Base-by-base conservation (phyloP, 495 filamentous ascomycete genomes). In the Penicillium argentinense region DNA sequence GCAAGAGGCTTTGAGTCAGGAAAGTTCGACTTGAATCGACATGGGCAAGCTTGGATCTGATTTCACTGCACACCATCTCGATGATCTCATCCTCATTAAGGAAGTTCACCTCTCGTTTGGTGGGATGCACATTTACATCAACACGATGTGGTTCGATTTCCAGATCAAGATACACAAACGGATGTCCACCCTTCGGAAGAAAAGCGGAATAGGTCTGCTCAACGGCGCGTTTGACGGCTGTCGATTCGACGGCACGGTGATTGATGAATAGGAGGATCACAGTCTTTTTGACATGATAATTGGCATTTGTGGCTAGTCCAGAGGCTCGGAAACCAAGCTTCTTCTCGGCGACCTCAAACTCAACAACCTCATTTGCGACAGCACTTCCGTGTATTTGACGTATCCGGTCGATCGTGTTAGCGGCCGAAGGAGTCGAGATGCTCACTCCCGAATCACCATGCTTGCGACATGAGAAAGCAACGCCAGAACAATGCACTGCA, bases 101-200 rank as follows among this genome's bases (percentile, higher is more conserved):
- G 62, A 99, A 97, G 61, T 97, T 95, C 22, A 99, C 95, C 64
- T 99, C 95, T 39, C 92, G 80, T 63, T 99, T 99, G 2, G 95
- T 97, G 4, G 95, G 95, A 62, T 99, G 95, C 0, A 99, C 84
- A 57, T 99, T 99, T 58, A 99, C 95, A 65, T 99, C 95, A 3
- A 99, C 89, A 11, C 91, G 81, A 28, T 87, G 81, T 7, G 95
- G 93, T 48, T 97, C 91, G 50, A 99, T 92, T 45, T 96, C 89
- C 1, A 99, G 74, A 55, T 87, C 93, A 22, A 99, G 76, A 59
- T 97, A 99, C 34, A 90, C 72, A 63, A 97, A 97, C 1, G 95
- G 95, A 61, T 97, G 93, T 8, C 92, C 90, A 16, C 87, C 89
- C 64, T 97, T 99, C 1, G 95, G 95, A 2, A 99, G 75, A 51